Evolutionary conservation across 345 rosid species (phyloP).

Genomic region (Melaleuca quinquenervia): DNA sequence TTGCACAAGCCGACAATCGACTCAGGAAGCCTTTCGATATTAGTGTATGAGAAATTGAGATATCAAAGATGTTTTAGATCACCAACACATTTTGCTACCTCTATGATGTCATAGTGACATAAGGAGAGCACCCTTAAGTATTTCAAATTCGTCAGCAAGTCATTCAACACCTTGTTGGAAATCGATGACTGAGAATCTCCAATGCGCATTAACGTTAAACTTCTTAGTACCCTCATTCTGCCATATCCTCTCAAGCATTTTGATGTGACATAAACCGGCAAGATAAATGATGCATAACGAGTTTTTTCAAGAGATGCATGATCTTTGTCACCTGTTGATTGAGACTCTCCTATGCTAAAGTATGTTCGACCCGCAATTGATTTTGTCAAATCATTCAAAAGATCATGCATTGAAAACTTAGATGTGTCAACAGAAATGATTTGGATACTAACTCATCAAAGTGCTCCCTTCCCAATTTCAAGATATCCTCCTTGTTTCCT

Average conservation of each 20-base stretch:
- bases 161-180: background rate
- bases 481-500: too few relatives aligned
- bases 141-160: background rate
- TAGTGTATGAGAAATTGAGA: background rate
- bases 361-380: background rate
- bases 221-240: background rate
- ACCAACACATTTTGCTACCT: background rate
- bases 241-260: background rate
- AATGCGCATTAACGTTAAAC: background rate
- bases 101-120: background rate
- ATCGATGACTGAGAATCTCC: background rate
- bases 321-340: rapidly evolving
- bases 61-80: background rate
- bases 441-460: background rate
- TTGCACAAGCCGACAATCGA: background rate
- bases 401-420: too few relatives aligned
- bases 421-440: too few relatives aligned
- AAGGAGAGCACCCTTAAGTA: rapidly evolving
- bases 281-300: background rate
- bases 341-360: too few relatives aligned
- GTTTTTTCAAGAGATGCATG: background rate
- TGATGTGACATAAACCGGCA: rapidly evolving
- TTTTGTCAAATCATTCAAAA: too few relatives aligned
- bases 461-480: background rate
- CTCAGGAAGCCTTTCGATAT: rapidly evolving